These are phyloP conservation scores for Ophiostoma triangulosporum DNA, from an alignment of 2,329 filamentous ascomycete species.

Conservation along the genomic window DNA sequence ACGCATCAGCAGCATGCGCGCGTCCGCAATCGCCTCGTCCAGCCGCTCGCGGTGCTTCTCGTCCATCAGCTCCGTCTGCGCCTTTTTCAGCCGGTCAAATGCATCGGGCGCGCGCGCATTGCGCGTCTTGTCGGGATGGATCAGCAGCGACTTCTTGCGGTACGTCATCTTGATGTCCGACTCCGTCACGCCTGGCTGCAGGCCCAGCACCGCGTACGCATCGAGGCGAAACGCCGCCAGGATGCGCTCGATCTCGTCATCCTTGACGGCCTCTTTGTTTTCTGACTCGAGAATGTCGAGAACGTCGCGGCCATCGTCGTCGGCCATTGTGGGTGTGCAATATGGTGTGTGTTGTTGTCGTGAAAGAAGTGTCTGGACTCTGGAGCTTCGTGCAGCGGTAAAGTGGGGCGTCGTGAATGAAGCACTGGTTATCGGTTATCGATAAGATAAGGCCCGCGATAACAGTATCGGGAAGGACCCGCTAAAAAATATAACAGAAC, in stretches of 20 bases:
- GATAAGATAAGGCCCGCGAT: conserved; percentile 5
- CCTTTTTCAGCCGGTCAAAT: conserved; percentile 93
- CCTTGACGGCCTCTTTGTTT: conserved; percentile 88
- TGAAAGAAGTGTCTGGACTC: no score
- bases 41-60: conserved; percentile 79
- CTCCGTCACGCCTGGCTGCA: conserved; percentile 88
- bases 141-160: conserved; percentile 95
- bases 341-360: no score
- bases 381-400: no score
- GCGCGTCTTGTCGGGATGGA: conserved; percentile 95
- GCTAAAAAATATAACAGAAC: conserved; percentile 7
- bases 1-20: conserved; percentile 84
- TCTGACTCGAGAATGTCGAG: conserved; percentile 72
- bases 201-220: conserved; percentile 83
- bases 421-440: background rate
- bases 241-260: conserved; percentile 92
- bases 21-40: conserved; percentile 92
- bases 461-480: conserved; percentile 3
- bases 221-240: conserved; percentile 71
- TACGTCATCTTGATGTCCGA: conserved; percentile 92
- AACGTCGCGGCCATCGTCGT: conserved; percentile 39
- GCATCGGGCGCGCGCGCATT: conserved; percentile 86
- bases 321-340: conserved; percentile 10
- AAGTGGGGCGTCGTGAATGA: background rate
- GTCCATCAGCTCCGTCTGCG: conserved; percentile 80